Evolutionary conservation across 805 yeast species (phyloP).

Genomic region (Candida quercuum): DNA sequence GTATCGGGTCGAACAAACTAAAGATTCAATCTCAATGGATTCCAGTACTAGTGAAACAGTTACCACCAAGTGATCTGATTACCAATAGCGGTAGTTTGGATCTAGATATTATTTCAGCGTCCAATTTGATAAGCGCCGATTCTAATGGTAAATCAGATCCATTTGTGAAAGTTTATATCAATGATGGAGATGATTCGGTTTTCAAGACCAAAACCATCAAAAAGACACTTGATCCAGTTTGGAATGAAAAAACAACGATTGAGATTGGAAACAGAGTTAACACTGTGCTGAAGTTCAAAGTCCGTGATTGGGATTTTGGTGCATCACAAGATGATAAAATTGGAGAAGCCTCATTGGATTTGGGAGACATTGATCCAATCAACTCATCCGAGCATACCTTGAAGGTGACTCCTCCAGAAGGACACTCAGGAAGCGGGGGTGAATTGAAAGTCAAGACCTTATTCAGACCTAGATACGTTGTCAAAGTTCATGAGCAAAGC

Average conservation of each 20-base stretch:
- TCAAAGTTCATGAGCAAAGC: slow-evolving; percentile 33
- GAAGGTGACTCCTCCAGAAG: slow-evolving; percentile 38
- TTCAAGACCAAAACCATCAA: slow-evolving; percentile 76
- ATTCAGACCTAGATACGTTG: slow-evolving; percentile 69
- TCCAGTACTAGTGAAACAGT: slow-evolving; percentile 54
- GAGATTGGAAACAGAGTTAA: slow-evolving; percentile 58
- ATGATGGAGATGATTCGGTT: slow-evolving; percentile 52
- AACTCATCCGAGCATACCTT: slow-evolving; percentile 45
- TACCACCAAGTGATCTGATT: slow-evolving; percentile 73
- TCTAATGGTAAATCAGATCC: slow-evolving; percentile 94
- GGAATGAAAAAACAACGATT: slow-evolving; percentile 67
- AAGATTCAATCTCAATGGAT: slow-evolving; percentile 68
- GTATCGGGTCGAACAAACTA: slow-evolving; percentile 47
- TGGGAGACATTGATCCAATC: slow-evolving; percentile 58
- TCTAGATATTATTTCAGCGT: slow-evolving; percentile 59
- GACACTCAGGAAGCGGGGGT: slow-evolving; percentile 42
- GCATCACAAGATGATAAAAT: slow-evolving; percentile 78
- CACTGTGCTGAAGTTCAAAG: slow-evolving; percentile 50
- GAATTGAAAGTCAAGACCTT: slow-evolving; percentile 48
- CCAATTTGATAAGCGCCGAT: slow-evolving; percentile 77
- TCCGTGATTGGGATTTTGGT: slow-evolving; percentile 93
- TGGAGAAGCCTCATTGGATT: slow-evolving; percentile 56
- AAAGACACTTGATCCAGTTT: slow-evolving; percentile 85
- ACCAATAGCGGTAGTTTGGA: slow-evolving; percentile 69
- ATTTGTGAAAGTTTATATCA: slow-evolving; percentile 61